A percentile compares a stretch with the other conserved stretches of the same genome.
phyloP scores from a whole-genome alignment of 495 filamentous ascomycete species.

The Trichoderma reesei region DNA sequence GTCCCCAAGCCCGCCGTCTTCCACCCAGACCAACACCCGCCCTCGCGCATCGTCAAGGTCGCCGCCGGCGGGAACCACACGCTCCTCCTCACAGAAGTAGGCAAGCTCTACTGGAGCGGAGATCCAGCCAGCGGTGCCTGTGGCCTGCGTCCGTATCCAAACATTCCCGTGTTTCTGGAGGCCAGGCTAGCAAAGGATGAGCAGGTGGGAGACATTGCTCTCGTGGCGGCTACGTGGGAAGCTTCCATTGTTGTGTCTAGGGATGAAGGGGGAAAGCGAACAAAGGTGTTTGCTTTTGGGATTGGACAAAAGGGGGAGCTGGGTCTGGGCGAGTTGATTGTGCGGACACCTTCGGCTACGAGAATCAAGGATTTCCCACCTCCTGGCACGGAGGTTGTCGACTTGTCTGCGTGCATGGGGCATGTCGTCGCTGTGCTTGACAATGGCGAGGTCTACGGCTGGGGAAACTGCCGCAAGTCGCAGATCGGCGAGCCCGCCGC shows the following conservation, averaged over 20 bases:
- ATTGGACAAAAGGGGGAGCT: slow-evolving; percentile 61
- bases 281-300: slow-evolving; percentile 51
- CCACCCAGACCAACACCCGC: slow-evolving; percentile 17
- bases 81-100: slow-evolving; percentile 49
- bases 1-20: slow-evolving; percentile 52
- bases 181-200: slow-evolving; percentile 16
- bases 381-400: slow-evolving; percentile 33
- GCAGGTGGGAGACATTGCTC: slow-evolving; percentile 12
- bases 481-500: slow-evolving; percentile 54
- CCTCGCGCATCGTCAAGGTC: slow-evolving; percentile 26
- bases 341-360: slow-evolving; percentile 18
- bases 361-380: slow-evolving; percentile 54
- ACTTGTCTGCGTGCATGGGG: slow-evolving; percentile 61
- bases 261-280: slow-evolving; percentile 26
- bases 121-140: slow-evolving; percentile 47
- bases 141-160: slow-evolving; percentile 22
- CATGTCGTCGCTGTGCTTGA: slow-evolving; percentile 66
- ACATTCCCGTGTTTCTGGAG: slow-evolving; percentile 21
- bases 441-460: slow-evolving; percentile 74
- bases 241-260: slow-evolving; percentile 47
- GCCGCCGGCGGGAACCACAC: slow-evolving; percentile 85
- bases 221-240: slow-evolving; percentile 67
- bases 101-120: slow-evolving; percentile 54
- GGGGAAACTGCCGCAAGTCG: slow-evolving; percentile 77
- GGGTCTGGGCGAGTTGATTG: slow-evolving; percentile 43